Percentiles rank a stretch among this genome's conserved stretches.
Evolutionary conservation across 2,329 filamentous ascomycete genomes (phyloP).

Genomic region (Tolypocladium sp.): DNA sequence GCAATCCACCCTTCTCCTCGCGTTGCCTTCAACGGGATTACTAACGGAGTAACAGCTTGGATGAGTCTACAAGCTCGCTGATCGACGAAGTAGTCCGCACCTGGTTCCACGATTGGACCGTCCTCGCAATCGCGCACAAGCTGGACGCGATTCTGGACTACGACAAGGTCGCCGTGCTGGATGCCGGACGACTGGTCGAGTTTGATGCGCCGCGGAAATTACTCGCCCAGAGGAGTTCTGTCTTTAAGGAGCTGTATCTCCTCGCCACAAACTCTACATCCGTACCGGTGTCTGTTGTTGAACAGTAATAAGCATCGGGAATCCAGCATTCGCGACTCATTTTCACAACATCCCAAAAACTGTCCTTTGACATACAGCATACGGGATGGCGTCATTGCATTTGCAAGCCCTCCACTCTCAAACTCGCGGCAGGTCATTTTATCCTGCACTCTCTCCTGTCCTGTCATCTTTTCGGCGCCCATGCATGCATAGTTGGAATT

Average conservation of each 20-base stretch:
- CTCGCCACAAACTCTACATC: constrained; percentile 1
- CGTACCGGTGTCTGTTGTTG: background rate
- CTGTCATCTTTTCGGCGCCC: no score
- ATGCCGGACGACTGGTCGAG: constrained; percentile 37
- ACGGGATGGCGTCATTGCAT: no score
- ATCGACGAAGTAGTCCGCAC: constrained; percentile 7
- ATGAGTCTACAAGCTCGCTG: constrained; percentile 7
- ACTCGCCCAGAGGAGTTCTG: background rate
- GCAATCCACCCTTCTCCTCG: background rate
- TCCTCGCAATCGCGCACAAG: constrained; percentile 24
- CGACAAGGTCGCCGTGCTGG: constrained; percentile 41
- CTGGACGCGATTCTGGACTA: constrained; percentile 32
- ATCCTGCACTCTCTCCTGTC: no score
- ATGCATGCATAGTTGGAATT: no score
- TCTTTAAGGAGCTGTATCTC: constrained; percentile 3
- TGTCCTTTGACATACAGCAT: no score
- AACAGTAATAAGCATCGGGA: background rate
- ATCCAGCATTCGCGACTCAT: no score
- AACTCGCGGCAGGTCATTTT: no score
- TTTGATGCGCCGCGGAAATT: constrained; percentile 4
- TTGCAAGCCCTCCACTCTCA: no score
- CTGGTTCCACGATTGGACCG: constrained; percentile 30
- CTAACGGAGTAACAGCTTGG: constrained; percentile 5
- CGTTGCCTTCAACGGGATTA: background rate
- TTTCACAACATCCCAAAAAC: no score